A percentile compares a stretch with the other conserved stretches of the same genome.
These are phyloP conservation scores for Claviceps humidiphila DNA, from an alignment of 2,329 filamentous ascomycete genomes.

Conservation along the genomic window DNA sequence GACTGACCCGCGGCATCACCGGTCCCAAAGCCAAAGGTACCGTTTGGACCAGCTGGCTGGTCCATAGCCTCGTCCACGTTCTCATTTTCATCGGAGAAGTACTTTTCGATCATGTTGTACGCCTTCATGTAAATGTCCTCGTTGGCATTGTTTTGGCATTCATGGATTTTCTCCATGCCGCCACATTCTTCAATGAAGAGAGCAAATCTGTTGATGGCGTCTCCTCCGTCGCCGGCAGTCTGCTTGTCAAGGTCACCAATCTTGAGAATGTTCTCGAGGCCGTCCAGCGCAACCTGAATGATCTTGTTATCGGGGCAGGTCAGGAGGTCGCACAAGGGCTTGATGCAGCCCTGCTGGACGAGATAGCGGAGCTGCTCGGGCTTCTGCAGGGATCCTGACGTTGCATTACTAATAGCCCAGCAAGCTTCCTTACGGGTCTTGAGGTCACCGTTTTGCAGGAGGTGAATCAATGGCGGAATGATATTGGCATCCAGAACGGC, in stretches of 20 bases:
- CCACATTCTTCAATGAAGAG: slow-evolving; percentile 97
- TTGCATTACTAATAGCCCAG: slow-evolving; percentile 99
- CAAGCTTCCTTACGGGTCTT: slow-evolving; percentile 99
- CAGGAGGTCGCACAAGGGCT: slow-evolving; percentile 88
- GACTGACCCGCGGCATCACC: slow-evolving; percentile 44
- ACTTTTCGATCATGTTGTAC: slow-evolving; percentile 99
- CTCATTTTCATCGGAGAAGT: slow-evolving; percentile 98
- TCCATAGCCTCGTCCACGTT: slow-evolving; percentile 72
- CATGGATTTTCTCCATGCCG: slow-evolving; percentile 99
- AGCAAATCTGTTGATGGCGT: slow-evolving; percentile 89
- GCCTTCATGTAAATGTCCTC: slow-evolving; percentile 99
- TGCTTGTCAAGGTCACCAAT: slow-evolving; percentile 98
- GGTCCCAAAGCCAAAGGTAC: slow-evolving; percentile 68
- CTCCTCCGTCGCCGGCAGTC: slow-evolving; percentile 57
- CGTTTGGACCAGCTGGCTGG: slow-evolving; percentile 54
- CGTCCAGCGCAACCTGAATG: slow-evolving; percentile 95
- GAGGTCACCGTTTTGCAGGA: slow-evolving; percentile 91
- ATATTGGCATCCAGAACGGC: slow-evolving; percentile 93
- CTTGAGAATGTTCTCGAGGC: slow-evolving; percentile 98
- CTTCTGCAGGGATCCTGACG: slow-evolving; percentile 93
- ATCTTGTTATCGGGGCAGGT: slow-evolving; percentile 99
- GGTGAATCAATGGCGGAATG: slow-evolving; percentile 88
- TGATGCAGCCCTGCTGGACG: slow-evolving; percentile 88
- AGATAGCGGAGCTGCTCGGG: slow-evolving; percentile 96
- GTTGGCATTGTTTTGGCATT: slow-evolving; percentile 99